These are phyloP conservation scores for Globisporangium splendens DNA, from an alignment of 352 stramenopile species.

Conservation along the genomic window DNA sequence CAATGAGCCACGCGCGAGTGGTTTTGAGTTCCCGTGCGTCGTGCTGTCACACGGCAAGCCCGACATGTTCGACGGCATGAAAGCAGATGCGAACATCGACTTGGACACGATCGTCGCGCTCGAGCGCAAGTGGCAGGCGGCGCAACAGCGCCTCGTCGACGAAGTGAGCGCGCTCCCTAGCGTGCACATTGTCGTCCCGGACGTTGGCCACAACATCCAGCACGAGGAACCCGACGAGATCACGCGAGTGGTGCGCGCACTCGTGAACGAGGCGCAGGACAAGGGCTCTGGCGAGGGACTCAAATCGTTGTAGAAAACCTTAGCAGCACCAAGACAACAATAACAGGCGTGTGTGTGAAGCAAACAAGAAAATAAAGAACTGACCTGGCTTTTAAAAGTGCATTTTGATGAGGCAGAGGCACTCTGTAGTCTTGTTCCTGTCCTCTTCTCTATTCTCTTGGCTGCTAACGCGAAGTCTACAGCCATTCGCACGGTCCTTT, in stretches of 20 bases:
- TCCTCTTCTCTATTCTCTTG: too few species aligned
- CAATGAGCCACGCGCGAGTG: conserved; percentile 14
- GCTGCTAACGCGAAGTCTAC: too few species aligned
- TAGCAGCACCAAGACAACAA: neutral
- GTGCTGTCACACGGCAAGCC: conserved; percentile 64
- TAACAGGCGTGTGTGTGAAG: neutral
- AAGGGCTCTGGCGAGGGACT: conserved; percentile 10
- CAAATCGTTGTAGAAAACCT: conserved; percentile 2
- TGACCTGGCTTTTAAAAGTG: too few species aligned
- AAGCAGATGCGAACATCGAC: conserved; percentile 45
- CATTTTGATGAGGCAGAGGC: too few species aligned
- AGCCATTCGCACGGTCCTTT: too few species aligned
- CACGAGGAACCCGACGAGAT: conserved; percentile 70
- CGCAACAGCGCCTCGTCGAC: conserved; percentile 50
- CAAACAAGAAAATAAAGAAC: too few species aligned
- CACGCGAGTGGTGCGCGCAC: conserved; percentile 46
- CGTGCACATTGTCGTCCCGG: conserved; percentile 47
- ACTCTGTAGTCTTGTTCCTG: too few species aligned
- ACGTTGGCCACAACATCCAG: conserved; percentile 68
- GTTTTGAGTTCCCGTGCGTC: conserved; percentile 57
- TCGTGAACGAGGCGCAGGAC: conserved; percentile 31
- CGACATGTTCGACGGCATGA: conserved; percentile 74
- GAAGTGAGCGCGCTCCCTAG: conserved; percentile 31
- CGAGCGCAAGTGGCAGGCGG: conserved; percentile 65
- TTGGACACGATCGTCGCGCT: conserved; percentile 32